These are phyloP conservation scores for Ceriops tagal DNA, from an alignment of 345 rosid genomes.

Conservation along the genomic window DNA sequence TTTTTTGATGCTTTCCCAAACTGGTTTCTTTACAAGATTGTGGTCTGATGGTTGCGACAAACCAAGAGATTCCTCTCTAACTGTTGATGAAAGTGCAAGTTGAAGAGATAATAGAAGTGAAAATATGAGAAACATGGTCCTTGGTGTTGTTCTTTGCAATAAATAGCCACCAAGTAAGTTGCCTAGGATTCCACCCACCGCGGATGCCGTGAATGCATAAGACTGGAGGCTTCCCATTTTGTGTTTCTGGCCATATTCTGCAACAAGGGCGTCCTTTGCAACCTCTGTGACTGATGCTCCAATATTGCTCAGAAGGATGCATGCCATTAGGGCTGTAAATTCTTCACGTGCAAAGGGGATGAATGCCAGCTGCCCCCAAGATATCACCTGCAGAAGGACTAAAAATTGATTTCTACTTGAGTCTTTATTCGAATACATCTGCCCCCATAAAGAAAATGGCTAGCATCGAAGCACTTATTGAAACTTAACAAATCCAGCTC, in stretches of 20 bases:
- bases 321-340: conserved; percentile 63
- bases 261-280: conserved; percentile 81
- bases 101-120: conserved; percentile 48
- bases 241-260: conserved; percentile 71
- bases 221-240: conserved; percentile 59
- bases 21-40: conserved; percentile 21
- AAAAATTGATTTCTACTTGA: conserved; percentile 20
- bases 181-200: conserved; percentile 77
- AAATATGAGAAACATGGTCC: conserved; percentile 55
- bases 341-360: conserved; percentile 52
- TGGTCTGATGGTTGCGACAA: conserved; percentile 31
- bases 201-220: conserved; percentile 81
- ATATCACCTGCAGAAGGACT: conserved; percentile 69
- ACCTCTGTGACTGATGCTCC: conserved; percentile 88
- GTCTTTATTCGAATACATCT: background rate
- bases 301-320: conserved; percentile 64
- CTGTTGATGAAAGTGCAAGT: conserved; percentile 45
- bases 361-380: conserved; percentile 79
- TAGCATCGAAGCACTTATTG: no score
- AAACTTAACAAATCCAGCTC: no score
- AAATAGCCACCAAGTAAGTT: conserved; percentile 76
- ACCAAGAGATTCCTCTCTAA: conserved; percentile 57
- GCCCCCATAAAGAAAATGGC: no score
- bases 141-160: conserved; percentile 44
- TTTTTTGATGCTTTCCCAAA: conserved; percentile 39